Evolutionary conservation across 2,329 filamentous ascomycete species (phyloP), one percentile per base, ranked within the genome.

Genomic region (Diplodia mutila): DNA sequence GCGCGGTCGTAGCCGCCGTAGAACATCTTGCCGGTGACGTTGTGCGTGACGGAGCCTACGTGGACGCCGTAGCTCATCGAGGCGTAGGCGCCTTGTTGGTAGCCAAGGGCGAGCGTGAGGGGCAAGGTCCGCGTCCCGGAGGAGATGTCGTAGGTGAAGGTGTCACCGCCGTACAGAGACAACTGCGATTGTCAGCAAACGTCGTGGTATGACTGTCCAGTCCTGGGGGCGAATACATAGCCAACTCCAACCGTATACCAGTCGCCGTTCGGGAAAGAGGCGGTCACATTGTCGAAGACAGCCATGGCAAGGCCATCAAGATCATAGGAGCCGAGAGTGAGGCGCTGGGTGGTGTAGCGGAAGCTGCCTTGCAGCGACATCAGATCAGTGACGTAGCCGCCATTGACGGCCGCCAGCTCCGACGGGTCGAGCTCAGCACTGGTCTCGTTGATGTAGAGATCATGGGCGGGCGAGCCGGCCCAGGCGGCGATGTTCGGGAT

Each of bases 1-100:
- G 70, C 73, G 54, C 74, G 71, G 63, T 80, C 77, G 67, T 79
- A 80, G 3, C 77, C 78, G 5, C 78, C 79, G n/a, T 77, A 71
- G 1, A 74, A 66, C 3, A 79, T 69, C 2, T 74, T 78, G 0
- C 76, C 77, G 2, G 61, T 57, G 37, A 75, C 71, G 3, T 69
- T 59, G 29, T 76, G 72, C 1, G 71, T 52, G 0, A 69, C 76
- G 21, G 76, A 78, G 3, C 77, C 78, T n/a, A 78, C 70, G n/a
- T 79, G 78, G 29, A 79, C 68, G 8, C 73, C 72, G 53, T 74
- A 78, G 1, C 73, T 75, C 18, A 70, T 71, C 0, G 75, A 77
- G 1, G 71, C 39, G 66, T 46, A 73, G 74, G 27, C 57, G 39
- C 61, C 29, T 7, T 21, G 23, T 4, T 61, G 12, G 21, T n/a